Base-by-base conservation (phyloP, 164 flowering plant genomes). In the Malania oleifera region DNA sequence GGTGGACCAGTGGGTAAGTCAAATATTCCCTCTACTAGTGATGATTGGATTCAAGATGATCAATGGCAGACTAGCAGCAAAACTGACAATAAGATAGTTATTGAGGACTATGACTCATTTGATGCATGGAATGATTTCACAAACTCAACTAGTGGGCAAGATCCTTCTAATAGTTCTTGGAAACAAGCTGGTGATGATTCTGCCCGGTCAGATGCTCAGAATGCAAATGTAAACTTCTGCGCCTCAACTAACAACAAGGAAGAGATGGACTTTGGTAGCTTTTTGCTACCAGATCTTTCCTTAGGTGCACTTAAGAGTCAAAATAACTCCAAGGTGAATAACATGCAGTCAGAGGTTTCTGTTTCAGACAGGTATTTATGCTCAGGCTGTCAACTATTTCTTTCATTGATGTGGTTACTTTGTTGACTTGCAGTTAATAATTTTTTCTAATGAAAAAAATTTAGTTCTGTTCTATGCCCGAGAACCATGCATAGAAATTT, bases 51-150 rank as follows among this genome's bases (percentile, higher is more conserved):
- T 14, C 53, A 68, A 63, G 76, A 62, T 60, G 68, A 64, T 39
- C 37, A 27, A 28, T 29, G 26, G 52, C 35, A 43, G 27, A 26
- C 24, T 28, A 57, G 35, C 61, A 31, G 11, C 29, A 25, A 2
- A 12, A 31, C 70, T 56, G 60, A 57, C 1, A 35, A 45, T 62
- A 65, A 58, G 52, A 45, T 37, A 38, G 23, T 26, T 26, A 62
- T 24, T 31, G 65, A 64, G 59, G 56, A 53, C 49, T 71, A 67
- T 60, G 79, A 75, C 57, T 68, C 77, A 13, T 65, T 71, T 46
- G 80, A 73, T 57, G 56, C 40, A 44, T 83, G 82, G 86, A 70
- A 75, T 65, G 75, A 81, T 56, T 77, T 83, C 62, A 51, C 77
- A 20, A 65, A 76, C 72, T 78, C 82, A 37, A 61, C 53, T 45